Percentiles rank a stretch among this genome's conserved stretches.
Evolutionary conservation across 495 filamentous ascomycete species (phyloP).

Genomic region (Hypoxylon lienhwacheense): DNA sequence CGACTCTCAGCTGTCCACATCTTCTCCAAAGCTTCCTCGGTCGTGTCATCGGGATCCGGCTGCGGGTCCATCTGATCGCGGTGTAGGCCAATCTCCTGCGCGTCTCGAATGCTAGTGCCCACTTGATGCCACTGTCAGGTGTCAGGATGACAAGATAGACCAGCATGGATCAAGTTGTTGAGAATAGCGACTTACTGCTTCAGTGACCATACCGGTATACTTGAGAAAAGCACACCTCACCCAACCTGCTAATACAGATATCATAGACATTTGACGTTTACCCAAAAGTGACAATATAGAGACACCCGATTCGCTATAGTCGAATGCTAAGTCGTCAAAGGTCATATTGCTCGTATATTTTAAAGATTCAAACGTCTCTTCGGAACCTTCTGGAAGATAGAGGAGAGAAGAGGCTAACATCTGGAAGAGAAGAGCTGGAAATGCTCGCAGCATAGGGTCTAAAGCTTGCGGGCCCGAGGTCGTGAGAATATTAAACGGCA

Average conservation of each 20-base stretch:
- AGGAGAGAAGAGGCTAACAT: constrained; percentile 57
- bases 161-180: no score
- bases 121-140: constrained; percentile 59
- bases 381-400: constrained; percentile 51
- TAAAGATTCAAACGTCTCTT: constrained; percentile 53
- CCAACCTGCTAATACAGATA: constrained; percentile 60
- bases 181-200: constrained; percentile 42
- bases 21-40: constrained; percentile 50
- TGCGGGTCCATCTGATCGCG: constrained; percentile 49
- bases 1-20: constrained; percentile 58
- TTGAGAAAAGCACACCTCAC: constrained; percentile 53
- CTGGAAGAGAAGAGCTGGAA: constrained; percentile 62
- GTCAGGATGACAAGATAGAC: constrained; percentile 25
- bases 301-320: constrained; percentile 61
- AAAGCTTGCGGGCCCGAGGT: constrained; percentile 47
- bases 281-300: constrained; percentile 57
- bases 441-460: constrained; percentile 49
- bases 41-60: constrained; percentile 41
- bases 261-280: constrained; percentile 56
- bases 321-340: constrained; percentile 59
- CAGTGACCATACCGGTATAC: constrained; percentile 53
- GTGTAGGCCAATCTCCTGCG: constrained; percentile 65
- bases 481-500: constrained; percentile 50
- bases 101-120: constrained; percentile 60
- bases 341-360: constrained; percentile 62